Conservation (phyloP, 1,139 yeast genomes). For the Kodamaea derodonti region DNA sequence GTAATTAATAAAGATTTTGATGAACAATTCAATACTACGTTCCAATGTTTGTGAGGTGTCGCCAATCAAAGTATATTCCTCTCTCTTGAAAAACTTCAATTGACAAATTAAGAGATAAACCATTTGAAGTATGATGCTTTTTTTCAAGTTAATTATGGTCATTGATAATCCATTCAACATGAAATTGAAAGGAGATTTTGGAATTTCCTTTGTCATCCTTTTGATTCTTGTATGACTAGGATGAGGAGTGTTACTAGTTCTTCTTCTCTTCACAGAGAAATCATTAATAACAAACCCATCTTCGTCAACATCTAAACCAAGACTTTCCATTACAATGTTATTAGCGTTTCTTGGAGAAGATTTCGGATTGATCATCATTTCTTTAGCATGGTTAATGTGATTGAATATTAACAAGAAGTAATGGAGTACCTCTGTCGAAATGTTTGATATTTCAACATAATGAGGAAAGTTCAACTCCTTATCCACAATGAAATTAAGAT, state of each 20-base stretch:
- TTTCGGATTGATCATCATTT: conserved; percentile 8
- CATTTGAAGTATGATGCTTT: conserved; percentile 44
- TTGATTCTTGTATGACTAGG: conserved; percentile 9
- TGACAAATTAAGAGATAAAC: conserved; percentile 40
- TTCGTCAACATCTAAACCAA: conserved; percentile 31
- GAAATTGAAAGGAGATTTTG: conserved; percentile 39
- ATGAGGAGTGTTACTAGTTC: conserved; percentile 10
- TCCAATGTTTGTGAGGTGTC: conserved; percentile 25
- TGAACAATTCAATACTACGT: conserved; percentile 34
- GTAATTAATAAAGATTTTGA: conserved; percentile 39
- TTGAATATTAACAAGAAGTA: conserved; percentile 38
- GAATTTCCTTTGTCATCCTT: conserved; percentile 24
- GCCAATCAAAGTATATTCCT: conserved; percentile 16
- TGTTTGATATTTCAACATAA: conserved; percentile 33
- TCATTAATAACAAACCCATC: conserved; percentile 49
- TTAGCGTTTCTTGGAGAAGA: conserved; percentile 5
- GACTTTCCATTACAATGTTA: conserved; percentile 15
- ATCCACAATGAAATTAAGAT: conserved; percentile 45
- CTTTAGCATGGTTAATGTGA: conserved; percentile 19
- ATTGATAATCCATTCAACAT: conserved; percentile 45
- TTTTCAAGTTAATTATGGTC: conserved; percentile 44
- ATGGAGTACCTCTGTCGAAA: conserved; percentile 38
- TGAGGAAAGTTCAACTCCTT: conserved; percentile 38
- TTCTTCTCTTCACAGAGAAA: conserved; percentile 40
- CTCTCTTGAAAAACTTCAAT: conserved; percentile 31